phyloP scores from a whole-genome alignment of 208 protist genomes.

The Herpetomonas samuelpessoai region DNA sequence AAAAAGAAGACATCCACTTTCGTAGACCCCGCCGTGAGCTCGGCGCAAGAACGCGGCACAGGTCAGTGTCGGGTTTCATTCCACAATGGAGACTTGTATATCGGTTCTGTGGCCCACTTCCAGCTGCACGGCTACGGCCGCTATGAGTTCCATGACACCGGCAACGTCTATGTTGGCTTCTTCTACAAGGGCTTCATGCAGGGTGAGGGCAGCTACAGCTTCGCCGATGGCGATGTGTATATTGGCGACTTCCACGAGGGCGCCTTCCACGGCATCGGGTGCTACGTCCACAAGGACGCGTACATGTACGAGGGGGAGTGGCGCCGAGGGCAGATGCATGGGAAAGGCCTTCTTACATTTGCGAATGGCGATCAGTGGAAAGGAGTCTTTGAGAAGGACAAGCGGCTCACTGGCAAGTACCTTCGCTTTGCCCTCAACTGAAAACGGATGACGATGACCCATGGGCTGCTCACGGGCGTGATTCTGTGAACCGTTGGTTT shows the following conservation, averaged over 20 bases:
- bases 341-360: conserved; percentile 51
- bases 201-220: conserved; percentile 49
- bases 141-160: conserved; percentile 41
- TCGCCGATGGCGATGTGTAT: conserved; percentile 65
- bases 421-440: too few relatives aligned
- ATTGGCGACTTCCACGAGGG: conserved; percentile 38
- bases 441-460: too few relatives aligned
- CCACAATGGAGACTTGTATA: conserved; percentile 58
- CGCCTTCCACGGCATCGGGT: conserved; percentile 48
- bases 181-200: conserved; percentile 43
- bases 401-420: conserved; percentile 41
- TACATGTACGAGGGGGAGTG: conserved; percentile 74
- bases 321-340: conserved; percentile 55
- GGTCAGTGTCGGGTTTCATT: conserved; percentile 52
- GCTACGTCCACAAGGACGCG: conserved; percentile 27
- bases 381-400: conserved; percentile 43
- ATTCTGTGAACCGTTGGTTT: too few relatives aligned
- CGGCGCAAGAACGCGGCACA: conserved; percentile 18
- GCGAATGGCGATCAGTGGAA: conserved; percentile 73
- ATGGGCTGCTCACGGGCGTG: too few relatives aligned
- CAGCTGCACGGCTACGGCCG: conserved; percentile 51
- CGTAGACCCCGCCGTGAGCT: too few relatives aligned
- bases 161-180: conserved; percentile 50
- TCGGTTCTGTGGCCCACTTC: conserved; percentile 48
- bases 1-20: too few relatives aligned